Evolutionary conservation across 2,329 filamentous ascomycete genomes (phyloP).

Genomic region (Fusarium hainanense): DNA sequence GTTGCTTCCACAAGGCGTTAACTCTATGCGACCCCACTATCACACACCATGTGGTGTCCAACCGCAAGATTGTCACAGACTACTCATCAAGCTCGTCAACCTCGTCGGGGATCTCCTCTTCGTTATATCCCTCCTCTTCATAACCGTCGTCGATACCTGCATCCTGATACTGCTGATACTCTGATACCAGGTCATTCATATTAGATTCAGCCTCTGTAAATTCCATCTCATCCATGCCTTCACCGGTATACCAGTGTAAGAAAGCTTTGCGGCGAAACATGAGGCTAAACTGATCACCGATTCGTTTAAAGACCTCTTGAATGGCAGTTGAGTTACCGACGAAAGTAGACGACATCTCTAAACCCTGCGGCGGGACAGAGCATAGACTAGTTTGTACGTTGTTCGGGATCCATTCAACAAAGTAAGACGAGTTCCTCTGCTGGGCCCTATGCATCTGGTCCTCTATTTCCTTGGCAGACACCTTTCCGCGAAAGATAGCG

Average conservation of each 20-base stretch:
- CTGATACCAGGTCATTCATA: slow-evolving; percentile 99
- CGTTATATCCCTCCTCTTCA: slow-evolving; percentile 43
- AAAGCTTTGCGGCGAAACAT: slow-evolving; percentile 99
- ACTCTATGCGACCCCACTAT: too few species aligned
- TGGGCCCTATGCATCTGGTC: slow-evolving; percentile 99
- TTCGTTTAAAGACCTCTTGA: slow-evolving; percentile 99
- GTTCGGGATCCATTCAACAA: slow-evolving; percentile 95
- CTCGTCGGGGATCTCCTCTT: background rate
- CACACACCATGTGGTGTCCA: accelerated
- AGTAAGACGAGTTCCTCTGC: slow-evolving; percentile 86
- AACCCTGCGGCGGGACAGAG: slow-evolving; percentile 95
- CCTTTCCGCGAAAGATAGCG: slow-evolving; percentile 99
- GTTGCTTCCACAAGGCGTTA: too few species aligned
- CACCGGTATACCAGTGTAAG: slow-evolving; percentile 99
- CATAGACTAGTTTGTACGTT: slow-evolving; percentile 99
- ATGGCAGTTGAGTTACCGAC: slow-evolving; percentile 99
- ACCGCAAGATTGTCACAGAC: accelerated
- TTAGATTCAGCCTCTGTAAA: slow-evolving; percentile 99
- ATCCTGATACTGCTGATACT: slow-evolving; percentile 99
- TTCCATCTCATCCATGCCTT: slow-evolving; percentile 98
- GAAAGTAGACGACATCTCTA: slow-evolving; percentile 99
- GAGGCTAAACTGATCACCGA: slow-evolving; percentile 98
- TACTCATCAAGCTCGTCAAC: background rate
- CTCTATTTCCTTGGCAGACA: slow-evolving; percentile 99
- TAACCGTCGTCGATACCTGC: slow-evolving; percentile 90